Conservation (phyloP, 2,329 filamentous ascomycete genomes). For the Sporothrix brunneoviolacea region DNA sequence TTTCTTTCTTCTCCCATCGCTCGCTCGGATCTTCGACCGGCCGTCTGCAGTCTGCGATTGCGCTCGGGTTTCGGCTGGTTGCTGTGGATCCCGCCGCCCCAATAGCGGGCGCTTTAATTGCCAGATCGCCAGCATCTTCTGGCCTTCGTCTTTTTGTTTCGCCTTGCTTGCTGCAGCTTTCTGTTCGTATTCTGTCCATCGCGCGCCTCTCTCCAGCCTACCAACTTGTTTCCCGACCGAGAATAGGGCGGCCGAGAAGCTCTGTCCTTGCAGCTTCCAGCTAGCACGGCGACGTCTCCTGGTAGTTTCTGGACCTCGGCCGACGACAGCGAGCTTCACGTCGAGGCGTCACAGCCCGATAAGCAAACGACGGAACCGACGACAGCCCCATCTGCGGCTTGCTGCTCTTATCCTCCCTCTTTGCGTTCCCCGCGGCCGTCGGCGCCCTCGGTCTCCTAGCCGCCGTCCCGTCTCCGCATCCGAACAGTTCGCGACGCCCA, state of each 20-base stretch:
- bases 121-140: constrained; percentile 1
- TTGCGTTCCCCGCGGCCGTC: neutral
- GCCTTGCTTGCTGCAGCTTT: neutral
- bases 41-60: neutral
- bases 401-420: neutral
- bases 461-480: neutral
- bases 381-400: too few relatives aligned
- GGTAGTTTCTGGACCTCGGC: neutral
- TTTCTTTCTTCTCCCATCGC: neutral
- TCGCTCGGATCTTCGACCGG: too few relatives aligned
- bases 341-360: too few relatives aligned
- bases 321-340: neutral
- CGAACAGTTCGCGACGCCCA: neutral
- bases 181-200: neutral
- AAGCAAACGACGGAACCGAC: too few relatives aligned
- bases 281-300: too few relatives aligned
- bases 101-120: neutral
- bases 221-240: neutral
- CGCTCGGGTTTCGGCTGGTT: neutral
- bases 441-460: neutral
- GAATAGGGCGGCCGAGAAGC: neutral
- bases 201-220: neutral
- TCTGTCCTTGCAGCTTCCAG: neutral
- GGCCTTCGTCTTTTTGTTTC: neutral
- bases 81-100: constrained; percentile 11